Percentiles rank a stretch among this genome's conserved stretches.
Evolutionary conservation across 345 rosid species (phyloP).

Genomic region (Lagerstroemia speciosa): DNA sequence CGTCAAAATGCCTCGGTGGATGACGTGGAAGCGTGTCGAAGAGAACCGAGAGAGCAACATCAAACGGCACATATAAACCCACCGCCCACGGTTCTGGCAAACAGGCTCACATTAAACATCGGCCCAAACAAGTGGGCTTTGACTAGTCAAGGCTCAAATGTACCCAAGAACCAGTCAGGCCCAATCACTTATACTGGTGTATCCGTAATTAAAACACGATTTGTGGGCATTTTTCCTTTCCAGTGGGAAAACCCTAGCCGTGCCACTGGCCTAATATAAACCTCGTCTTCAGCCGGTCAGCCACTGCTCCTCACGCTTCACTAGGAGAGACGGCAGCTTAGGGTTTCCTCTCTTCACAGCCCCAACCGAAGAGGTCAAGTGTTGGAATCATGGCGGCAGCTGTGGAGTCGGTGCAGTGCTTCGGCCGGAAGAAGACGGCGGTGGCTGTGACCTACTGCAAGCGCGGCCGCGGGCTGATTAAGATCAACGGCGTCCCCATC

Average conservation of each 20-base stretch:
- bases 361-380: not conserved
- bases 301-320: no score
- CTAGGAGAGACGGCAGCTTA: not conserved
- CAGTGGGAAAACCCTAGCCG: constrained; percentile 5
- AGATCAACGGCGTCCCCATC: constrained; percentile 76
- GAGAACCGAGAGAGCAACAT: no score
- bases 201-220: no score
- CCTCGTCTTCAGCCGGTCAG: not conserved
- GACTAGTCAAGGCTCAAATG: not conserved
- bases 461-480: constrained; percentile 63
- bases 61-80: no score
- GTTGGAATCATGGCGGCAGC: constrained; percentile 12
- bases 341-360: not conserved
- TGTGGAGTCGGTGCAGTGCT: constrained; percentile 58
- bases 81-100: no score
- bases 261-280: not conserved
- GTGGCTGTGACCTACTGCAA: constrained; percentile 82
- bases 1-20: not conserved
- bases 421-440: constrained; percentile 79
- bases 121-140: not conserved
- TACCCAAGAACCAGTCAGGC: no score
- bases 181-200: no score
- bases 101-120: no score
- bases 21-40: not conserved
- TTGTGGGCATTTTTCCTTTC: not conserved